These are phyloP conservation scores for Pseudogymnoascus sp. DNA, from an alignment of 2,329 filamentous ascomycete genomes.

Conservation along the genomic window DNA sequence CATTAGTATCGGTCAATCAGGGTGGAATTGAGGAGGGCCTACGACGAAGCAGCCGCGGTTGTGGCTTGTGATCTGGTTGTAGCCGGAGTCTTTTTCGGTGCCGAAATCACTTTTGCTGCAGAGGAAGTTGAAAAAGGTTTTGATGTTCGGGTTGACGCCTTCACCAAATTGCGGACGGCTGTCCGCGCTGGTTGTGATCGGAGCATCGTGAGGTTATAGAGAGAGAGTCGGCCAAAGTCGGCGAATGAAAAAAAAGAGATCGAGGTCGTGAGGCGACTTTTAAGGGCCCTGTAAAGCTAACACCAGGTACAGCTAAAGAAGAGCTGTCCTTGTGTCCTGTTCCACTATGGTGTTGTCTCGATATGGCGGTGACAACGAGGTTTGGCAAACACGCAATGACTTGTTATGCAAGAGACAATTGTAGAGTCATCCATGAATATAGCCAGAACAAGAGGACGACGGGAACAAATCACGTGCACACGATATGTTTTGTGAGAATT, in stretches of 20 bases:
- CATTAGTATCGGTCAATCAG: conserved; percentile 1
- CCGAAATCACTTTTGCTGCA: conserved; percentile 26
- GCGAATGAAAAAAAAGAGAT: background rate
- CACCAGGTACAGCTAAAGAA: conserved; percentile 7
- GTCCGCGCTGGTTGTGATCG: conserved; percentile 40
- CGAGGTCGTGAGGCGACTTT: background rate
- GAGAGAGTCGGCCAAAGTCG: conserved; percentile 3
- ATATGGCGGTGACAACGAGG: background rate
- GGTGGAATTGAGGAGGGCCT: conserved; percentile 31
- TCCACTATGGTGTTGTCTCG: conserved; percentile 6
- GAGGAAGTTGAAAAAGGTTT: conserved; percentile 37
- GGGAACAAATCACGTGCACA: background rate
- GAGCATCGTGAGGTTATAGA: conserved; percentile 33
- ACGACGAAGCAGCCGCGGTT: conserved; percentile 44
- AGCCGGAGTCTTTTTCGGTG: conserved; percentile 32
- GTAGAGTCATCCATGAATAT: conserved; percentile 10
- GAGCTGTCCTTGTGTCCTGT: conserved; percentile 6
- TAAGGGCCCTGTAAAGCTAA: conserved; percentile 1
- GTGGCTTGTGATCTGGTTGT: conserved; percentile 42
- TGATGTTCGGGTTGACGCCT: conserved; percentile 21
- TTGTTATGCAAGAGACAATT: conserved; percentile 2
- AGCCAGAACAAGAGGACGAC: background rate
- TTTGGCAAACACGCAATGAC: conserved; percentile 2
- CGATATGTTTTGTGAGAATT: conserved; percentile 8
- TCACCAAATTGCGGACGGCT: conserved; percentile 37